A percentile compares a stretch with the other conserved stretches of the same genome.
These are phyloP conservation scores for Emmonsia crescens DNA, from an alignment of 2,329 filamentous ascomycete species.

Conservation along the genomic window DNA sequence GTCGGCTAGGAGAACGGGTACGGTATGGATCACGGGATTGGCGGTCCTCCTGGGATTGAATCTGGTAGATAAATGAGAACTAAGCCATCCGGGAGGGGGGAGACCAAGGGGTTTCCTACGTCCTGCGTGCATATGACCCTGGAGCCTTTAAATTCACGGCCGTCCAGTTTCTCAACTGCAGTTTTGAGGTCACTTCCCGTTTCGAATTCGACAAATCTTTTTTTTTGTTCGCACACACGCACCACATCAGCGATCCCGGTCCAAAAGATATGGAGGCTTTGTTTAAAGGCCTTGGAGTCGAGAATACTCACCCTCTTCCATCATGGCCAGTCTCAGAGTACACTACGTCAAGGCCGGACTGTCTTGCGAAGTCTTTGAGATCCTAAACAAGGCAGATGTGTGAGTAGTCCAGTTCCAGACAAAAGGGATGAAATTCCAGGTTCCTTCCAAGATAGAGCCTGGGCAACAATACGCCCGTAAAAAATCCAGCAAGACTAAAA, in stretches of 20 bases:
- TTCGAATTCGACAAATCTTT: constrained; percentile 95
- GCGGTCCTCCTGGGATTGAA: constrained; percentile 59
- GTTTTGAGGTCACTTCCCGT: constrained; percentile 78
- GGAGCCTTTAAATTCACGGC: constrained; percentile 82
- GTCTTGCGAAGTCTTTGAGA: constrained; percentile 97
- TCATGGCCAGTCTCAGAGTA: constrained; percentile 92
- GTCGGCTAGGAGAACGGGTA: constrained; percentile 68
- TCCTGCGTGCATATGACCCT: constrained; percentile 78
- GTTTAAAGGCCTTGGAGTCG: not conserved
- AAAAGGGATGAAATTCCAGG: constrained; percentile 5
- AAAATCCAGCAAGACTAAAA: constrained; percentile 10
- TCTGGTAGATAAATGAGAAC: constrained; percentile 39
- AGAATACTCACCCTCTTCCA: constrained; percentile 66
- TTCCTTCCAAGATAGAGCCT: not conserved
- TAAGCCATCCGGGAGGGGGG: constrained; percentile 8
- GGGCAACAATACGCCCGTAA: not conserved
- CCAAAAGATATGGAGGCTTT: not conserved
- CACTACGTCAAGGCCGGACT: constrained; percentile 92
- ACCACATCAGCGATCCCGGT: not conserved
- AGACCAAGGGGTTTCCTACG: constrained; percentile 44
- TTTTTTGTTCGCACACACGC: not conserved
- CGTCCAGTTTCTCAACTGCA: constrained; percentile 90
- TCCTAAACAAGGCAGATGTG: constrained; percentile 75
- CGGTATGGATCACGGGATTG: constrained; percentile 58
- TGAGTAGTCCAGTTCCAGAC: constrained; percentile 68